Conservation (phyloP, 345 rosid species). For the Salix caprea region DNA sequence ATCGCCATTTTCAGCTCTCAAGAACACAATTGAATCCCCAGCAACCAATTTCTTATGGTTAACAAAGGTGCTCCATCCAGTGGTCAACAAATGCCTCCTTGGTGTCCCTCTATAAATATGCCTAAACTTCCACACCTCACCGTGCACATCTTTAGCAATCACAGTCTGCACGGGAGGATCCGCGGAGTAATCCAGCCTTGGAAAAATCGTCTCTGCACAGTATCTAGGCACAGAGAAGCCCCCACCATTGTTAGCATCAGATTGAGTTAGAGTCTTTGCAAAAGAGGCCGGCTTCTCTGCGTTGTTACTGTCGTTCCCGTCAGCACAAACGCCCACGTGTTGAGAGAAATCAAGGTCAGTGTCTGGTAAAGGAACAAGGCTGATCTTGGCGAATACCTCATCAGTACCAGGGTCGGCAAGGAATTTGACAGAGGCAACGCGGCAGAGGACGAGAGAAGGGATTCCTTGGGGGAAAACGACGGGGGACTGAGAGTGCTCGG, state of each 20-base stretch:
- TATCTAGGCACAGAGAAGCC: constrained; percentile 97
- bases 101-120: constrained; percentile 32
- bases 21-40: constrained; percentile 28
- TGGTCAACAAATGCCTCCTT: constrained; percentile 30
- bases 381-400: constrained; percentile 23
- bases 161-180: constrained; percentile 83
- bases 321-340: constrained; percentile 1
- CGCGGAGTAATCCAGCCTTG: constrained; percentile 25
- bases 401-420: constrained; percentile 23
- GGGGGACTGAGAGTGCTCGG: constrained; percentile 21
- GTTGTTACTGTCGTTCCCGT: neutral
- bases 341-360: constrained; percentile 32
- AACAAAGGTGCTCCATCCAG: constrained; percentile 31
- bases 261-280: constrained; percentile 92
- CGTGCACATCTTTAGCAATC: constrained; percentile 29
- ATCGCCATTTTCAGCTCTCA: constrained; percentile 26
- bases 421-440: constrained; percentile 13
- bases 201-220: constrained; percentile 69
- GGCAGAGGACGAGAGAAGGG: constrained; percentile 16
- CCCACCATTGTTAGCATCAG: constrained; percentile 97
- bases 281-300: constrained; percentile 60
- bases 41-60: constrained; percentile 28
- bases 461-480: constrained; percentile 16
- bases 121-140: constrained; percentile 29
- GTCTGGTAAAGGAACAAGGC: constrained; percentile 14